A percentile compares a stretch with the other conserved stretches of the same genome.
Conservation (phyloP, 2,329 filamentous ascomycete species). For the Ilyonectria mors-panacis region DNA sequence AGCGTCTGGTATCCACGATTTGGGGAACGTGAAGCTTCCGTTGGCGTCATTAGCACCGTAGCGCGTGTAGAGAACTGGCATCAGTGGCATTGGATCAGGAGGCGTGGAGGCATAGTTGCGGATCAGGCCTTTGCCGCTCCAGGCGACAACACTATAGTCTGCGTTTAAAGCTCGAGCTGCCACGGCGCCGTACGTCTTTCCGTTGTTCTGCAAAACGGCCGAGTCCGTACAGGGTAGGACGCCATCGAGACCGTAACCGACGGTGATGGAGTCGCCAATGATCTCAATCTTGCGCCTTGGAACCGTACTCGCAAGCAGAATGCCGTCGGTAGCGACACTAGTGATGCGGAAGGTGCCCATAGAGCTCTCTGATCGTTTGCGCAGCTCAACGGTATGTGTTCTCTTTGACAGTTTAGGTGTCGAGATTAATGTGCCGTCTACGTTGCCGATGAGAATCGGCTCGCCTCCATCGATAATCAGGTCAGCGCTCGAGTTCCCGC, state of each 20-base stretch:
- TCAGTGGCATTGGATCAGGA: conserved; percentile 51
- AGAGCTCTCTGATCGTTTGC: conserved; percentile 34
- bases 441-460: conserved; percentile 30
- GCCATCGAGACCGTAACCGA: conserved; percentile 61
- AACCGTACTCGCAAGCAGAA: conserved; percentile 39
- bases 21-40: conserved; percentile 56
- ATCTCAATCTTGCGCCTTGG: conserved; percentile 58
- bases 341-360: conserved; percentile 28
- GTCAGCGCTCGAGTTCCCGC: conserved; percentile 32
- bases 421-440: conserved; percentile 25
- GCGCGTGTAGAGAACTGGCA: conserved; percentile 59
- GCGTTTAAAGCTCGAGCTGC: conserved; percentile 58
- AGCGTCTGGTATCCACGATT: conserved; percentile 47
- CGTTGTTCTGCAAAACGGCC: conserved; percentile 56
- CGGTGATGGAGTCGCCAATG: conserved; percentile 62
- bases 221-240: conserved; percentile 57
- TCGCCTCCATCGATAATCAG: conserved; percentile 32
- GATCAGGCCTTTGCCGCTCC: conserved; percentile 60
- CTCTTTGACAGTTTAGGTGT: conserved; percentile 24
- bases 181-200: conserved; percentile 60
- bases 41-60: conserved; percentile 59
- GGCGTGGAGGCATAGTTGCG: conserved; percentile 55
- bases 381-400: conserved; percentile 36
- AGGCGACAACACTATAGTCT: conserved; percentile 60
- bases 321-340: conserved; percentile 27